Percentiles rank a stretch among this genome's conserved stretches.
These are phyloP conservation scores for Skeletonema potamos DNA, from an alignment of 108 stramenopile genomes.

Conservation along the genomic window DNA sequence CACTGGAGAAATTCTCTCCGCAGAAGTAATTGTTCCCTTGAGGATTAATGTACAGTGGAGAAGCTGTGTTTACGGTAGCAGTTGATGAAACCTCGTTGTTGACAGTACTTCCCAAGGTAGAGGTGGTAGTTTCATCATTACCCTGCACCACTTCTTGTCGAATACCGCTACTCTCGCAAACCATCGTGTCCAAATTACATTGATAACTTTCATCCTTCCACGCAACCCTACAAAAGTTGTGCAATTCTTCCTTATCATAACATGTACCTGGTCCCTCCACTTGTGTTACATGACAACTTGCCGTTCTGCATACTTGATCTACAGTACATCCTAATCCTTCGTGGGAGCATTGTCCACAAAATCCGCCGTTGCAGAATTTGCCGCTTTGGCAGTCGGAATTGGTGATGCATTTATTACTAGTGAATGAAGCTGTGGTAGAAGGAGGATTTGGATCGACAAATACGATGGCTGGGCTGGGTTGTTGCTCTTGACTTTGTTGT, in stretches of 20 bases:
- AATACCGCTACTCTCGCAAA: constrained; percentile 16
- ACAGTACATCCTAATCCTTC: constrained; percentile 30
- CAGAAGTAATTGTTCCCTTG: constrained; percentile 35
- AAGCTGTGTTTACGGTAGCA: neutral
- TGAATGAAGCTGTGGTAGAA: neutral
- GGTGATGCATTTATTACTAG: neutral
- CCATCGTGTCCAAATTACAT: constrained; percentile 21
- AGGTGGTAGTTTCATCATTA: neutral
- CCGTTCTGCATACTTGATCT: constrained; percentile 25
- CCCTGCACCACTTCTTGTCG: too few relatives aligned
- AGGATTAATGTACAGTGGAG: constrained; percentile 27
- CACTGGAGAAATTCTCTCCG: neutral
- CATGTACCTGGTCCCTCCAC: constrained; percentile 12
- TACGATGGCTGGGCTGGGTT: neutral
- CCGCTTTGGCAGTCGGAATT: neutral
- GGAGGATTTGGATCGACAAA: neutral
- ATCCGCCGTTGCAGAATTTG: constrained; percentile 1
- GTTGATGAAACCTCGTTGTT: neutral
- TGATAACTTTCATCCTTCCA: constrained; percentile 3
- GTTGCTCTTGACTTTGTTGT: neutral
- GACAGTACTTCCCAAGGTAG: neutral
- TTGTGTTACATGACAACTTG: constrained; percentile 15
- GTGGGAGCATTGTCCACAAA: constrained; percentile 19
- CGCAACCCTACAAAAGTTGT: neutral
- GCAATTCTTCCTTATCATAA: constrained; percentile 13